Evolutionary conservation across 2,329 filamentous ascomycete genomes (phyloP), one percentile per base, ranked within the genome.

Genomic region (Stagonosporopsis rhizophila): DNA sequence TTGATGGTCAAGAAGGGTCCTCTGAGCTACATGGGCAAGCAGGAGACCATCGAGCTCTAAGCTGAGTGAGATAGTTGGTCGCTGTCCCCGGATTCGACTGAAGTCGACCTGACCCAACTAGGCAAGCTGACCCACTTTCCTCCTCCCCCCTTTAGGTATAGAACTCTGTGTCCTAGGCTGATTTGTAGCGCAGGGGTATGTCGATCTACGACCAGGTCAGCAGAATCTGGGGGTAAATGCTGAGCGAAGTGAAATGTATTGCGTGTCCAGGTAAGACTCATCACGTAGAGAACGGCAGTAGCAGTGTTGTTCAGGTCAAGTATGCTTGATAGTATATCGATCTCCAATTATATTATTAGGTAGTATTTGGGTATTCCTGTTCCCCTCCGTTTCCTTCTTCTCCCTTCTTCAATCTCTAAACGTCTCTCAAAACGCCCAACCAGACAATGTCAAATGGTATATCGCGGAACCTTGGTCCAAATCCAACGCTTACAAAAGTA

Each of bases 1-100:
- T 82, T 93, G 58, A 93, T 92, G 89, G 89, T 92, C 15, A 91
- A 92, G 82, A 87, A 87, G 66, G 90, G 89, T 0, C 88, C 89
- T 0, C 77, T 91, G 61, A 88, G 83, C 65, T 72, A 79, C 34
- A 80, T 81, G 74, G 68, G 71, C 35, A 67, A 68, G 41, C 58
- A 69, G 52, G 65, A 68, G 49, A 58, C 47, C 1, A 59, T 68
- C 8, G 71, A 75, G 61, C 60, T 74, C 6, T 71, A 65, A 51
- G 44, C 19, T 20, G 41, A 44, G n/a, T n/a, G n/a, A n/a, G n/a
- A n/a, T n/a, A n/a, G n/a, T 7, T 7, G 14, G 35, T 19, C 17
- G 35, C 17, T 38, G 35, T 38, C n/a, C 35, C 4, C 1, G 17
- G 9, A 19, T n/a, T 14, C 6, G 37, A 23, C 41, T 20, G 15